Base-by-base conservation (phyloP, 202 grass and related monocot genomes). In the Panicum hallii region DNA sequence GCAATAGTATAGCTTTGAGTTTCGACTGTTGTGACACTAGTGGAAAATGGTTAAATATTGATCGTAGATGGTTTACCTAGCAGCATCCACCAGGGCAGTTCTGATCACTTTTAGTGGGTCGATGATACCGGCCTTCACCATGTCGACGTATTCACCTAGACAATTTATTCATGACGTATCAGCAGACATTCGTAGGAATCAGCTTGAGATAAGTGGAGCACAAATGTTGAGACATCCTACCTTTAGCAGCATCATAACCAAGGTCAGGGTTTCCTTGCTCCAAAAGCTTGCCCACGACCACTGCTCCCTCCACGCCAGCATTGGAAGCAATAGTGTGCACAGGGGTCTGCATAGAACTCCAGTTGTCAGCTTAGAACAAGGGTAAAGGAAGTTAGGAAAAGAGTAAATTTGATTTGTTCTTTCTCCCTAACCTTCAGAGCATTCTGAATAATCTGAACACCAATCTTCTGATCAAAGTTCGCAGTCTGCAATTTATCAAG, bases 401-500 rank as follows among this genome's bases (percentile, higher is more conserved):
- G 44, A 82, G 6, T 16, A 41, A 8, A 32, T 46, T 17, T 32
- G 20, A 69, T 49, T 6, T 53, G 56, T 28, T 78, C 7, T 7
- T 40, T 6, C 15, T 34, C 9, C 67, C 74, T 22, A 40, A 99
- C 97, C 97, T 96, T 99, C 75, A 96, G 84, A 84, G 97, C 91
- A 83, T 99, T 99, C 67, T 99, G 97, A 91, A 99, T 99, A 20
- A 99, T 99, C 58, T 99, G 97, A 8, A 99, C 97, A 52, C 93
- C 97, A 42, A 99, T 99, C 87, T 92, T 99, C 80, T 96, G 97
- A 82, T 99, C 97, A 38, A 96, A 99, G 84, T 99, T 99, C 0
- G 93, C 90, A 14, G 97, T 96, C 58, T 46, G 88, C 79, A 99
- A 55, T 62, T 96, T 94, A 41, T 92, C 97, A 28, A 99, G 77